Conservation (phyloP, 2,329 filamentous ascomycete species). For the Fusarium nodosum region DNA sequence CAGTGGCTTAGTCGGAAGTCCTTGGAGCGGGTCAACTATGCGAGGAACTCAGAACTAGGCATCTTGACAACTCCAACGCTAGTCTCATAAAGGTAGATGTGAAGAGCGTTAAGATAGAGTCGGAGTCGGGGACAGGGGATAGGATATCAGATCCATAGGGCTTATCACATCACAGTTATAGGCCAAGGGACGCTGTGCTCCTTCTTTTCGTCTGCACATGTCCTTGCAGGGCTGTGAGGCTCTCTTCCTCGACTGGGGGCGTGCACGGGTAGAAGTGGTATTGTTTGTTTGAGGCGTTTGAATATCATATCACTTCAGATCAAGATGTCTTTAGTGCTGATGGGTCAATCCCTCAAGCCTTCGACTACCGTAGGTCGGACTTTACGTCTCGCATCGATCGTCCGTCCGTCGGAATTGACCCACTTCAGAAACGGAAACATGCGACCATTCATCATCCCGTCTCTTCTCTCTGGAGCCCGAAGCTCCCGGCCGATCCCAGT, state of each 20-base stretch:
- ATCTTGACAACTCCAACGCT: background rate
- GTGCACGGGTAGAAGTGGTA: constrained; percentile 10
- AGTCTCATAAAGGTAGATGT: constrained; percentile 6
- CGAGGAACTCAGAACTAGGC: constrained; percentile 1
- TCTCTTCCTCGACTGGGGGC: constrained; percentile 6
- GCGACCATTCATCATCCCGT: constrained; percentile 44
- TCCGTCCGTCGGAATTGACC: constrained; percentile 17
- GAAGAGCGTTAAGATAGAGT: constrained; percentile 2
- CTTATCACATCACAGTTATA: constrained; percentile 6
- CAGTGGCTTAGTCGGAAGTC: constrained; percentile 25
- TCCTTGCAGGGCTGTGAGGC: constrained; percentile 14
- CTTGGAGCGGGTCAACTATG: background rate
- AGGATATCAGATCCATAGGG: constrained; percentile 9
- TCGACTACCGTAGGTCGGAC: constrained; percentile 1
- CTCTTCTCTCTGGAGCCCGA: constrained; percentile 21
- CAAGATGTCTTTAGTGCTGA: constrained; percentile 37
- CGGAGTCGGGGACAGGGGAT: background rate
- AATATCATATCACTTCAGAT: background rate
- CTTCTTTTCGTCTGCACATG: background rate
- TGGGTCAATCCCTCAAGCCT: background rate
- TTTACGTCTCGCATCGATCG: constrained; percentile 11
- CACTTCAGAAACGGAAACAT: constrained; percentile 37
- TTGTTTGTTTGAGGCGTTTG: background rate
- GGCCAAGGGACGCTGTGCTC: constrained; percentile 2
- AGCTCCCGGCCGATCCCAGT: constrained; percentile 20